phyloP scores from a whole-genome alignment of 2,329 filamentous ascomycete genomes.

The Teratosphaeria nubilosa region DNA sequence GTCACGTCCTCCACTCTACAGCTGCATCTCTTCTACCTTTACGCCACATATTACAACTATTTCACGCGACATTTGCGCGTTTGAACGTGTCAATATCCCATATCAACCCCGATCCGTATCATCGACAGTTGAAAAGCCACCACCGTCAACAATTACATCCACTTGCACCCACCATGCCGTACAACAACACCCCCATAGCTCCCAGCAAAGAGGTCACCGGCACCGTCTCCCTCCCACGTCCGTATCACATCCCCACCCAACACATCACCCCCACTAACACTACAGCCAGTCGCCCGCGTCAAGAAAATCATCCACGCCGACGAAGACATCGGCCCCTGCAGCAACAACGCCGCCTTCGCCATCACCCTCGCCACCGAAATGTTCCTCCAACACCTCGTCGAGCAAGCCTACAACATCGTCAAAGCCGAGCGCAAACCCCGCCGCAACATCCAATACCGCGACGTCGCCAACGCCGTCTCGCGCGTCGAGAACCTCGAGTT shows the following conservation, averaged over 20 bases:
- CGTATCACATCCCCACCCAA: slow-evolving; percentile 28
- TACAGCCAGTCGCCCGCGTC: slow-evolving; percentile 66
- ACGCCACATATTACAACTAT: not conserved
- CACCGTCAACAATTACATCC: not conserved
- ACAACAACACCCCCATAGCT: slow-evolving; percentile 76
- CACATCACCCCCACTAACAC: slow-evolving; percentile 9
- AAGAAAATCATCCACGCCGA: slow-evolving; percentile 92
- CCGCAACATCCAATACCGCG: slow-evolving; percentile 90
- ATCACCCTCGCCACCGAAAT: slow-evolving; percentile 91
- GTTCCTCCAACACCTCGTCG: slow-evolving; percentile 86
- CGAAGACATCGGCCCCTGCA: slow-evolving; percentile 74
- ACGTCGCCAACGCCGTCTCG: slow-evolving; percentile 76
- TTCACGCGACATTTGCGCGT: not conserved
- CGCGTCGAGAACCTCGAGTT: slow-evolving; percentile 93
- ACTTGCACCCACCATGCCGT: slow-evolving; percentile 55
- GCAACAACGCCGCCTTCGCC: slow-evolving; percentile 87
- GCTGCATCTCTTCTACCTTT: not conserved
- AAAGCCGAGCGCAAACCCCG: slow-evolving; percentile 84
- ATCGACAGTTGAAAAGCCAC: not conserved
- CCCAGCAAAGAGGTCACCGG: slow-evolving; percentile 75
- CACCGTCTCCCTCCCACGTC: slow-evolving; percentile 74
- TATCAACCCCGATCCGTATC: not conserved
- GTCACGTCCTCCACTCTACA: not conserved
- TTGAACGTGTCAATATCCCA: slow-evolving; percentile 2
- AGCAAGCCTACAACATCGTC: slow-evolving; percentile 76